Evolutionary conservation across 768 basidiomycete species (phyloP).

Genomic region (Rickenella mellea): DNA sequence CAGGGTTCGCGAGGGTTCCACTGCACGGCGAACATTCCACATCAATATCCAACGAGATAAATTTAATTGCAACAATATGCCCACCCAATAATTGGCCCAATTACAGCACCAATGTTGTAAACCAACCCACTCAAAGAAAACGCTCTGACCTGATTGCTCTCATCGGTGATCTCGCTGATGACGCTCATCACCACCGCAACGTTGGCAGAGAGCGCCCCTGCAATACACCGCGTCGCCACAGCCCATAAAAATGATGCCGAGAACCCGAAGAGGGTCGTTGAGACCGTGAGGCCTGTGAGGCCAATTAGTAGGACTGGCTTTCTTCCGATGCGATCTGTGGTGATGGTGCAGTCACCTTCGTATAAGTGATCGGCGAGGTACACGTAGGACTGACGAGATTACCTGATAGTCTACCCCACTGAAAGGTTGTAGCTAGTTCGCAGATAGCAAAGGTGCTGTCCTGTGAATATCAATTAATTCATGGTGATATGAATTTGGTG

Average conservation of each 20-base stretch:
- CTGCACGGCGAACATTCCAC: constrained; percentile 36
- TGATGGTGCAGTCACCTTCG: not conserved
- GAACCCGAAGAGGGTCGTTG: constrained; percentile 11
- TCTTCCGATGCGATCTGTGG: constrained; percentile 10
- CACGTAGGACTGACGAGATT: constrained; percentile 1
- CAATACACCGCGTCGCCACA: constrained; percentile 4
- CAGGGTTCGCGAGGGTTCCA: constrained; percentile 10
- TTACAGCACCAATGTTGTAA: constrained; percentile 5
- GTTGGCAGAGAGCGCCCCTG: constrained; percentile 8
- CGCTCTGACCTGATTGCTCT: constrained; percentile 14
- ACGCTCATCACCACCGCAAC: constrained; percentile 17
- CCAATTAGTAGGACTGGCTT: constrained; percentile 12
- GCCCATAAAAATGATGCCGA: constrained; percentile 7
- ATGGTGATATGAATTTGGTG: too few relatives aligned
- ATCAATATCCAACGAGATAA: constrained; percentile 5
- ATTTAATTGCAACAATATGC: constrained; percentile 7
- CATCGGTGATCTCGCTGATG: constrained; percentile 20
- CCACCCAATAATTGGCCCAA: constrained; percentile 7
- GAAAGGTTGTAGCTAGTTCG: constrained; percentile 12
- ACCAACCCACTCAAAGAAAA: constrained; percentile 5
- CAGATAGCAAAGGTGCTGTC: constrained; percentile 15
- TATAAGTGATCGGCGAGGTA: not conserved
- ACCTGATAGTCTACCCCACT: constrained; percentile 16
- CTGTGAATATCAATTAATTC: constrained; percentile 3
- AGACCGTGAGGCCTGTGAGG: constrained; percentile 7